Evolutionary conservation across 1,284 basidiomycete genomes (phyloP).

Genomic region (Anthracocystis setariae): DNA sequence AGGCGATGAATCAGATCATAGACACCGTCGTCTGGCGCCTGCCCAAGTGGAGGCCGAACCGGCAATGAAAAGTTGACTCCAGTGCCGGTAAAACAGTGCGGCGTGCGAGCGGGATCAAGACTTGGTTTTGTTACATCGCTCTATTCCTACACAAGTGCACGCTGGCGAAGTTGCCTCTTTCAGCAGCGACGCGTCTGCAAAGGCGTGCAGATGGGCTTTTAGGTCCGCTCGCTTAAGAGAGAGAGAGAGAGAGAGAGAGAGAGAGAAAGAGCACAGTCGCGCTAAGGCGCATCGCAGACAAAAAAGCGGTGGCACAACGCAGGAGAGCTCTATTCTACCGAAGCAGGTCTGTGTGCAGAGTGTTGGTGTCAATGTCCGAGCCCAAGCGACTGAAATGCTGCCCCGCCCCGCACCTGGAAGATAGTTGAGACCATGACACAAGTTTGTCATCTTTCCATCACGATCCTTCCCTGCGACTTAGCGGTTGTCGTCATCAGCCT

Average conservation of each 20-base stretch:
- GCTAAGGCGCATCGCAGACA: too few species aligned
- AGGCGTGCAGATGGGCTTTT: neutral
- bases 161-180: neutral
- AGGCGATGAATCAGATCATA: slow-evolving; percentile 16
- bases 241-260: too few species aligned
- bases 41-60: slow-evolving; percentile 10
- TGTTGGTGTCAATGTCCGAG: slow-evolving; percentile 4
- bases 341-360: neutral
- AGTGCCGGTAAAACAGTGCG: slow-evolving; percentile 3
- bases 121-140: slow-evolving; percentile 2
- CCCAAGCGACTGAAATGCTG: neutral
- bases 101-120: neutral
- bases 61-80: neutral
- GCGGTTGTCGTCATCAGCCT: neutral
- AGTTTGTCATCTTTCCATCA: neutral
- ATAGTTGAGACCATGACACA: neutral
- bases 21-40: slow-evolving; percentile 3
- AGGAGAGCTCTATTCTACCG: slow-evolving; percentile 5
- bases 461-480: slow-evolving; percentile 2
- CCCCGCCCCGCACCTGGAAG: slow-evolving; percentile 2
- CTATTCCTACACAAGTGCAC: slow-evolving; percentile 8
- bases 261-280: too few species aligned
- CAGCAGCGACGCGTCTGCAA: slow-evolving; percentile 5
- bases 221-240: slow-evolving; percentile 11
- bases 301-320: slow-evolving; percentile 5